A percentile compares a stretch with the other conserved stretches of the same genome.
Conservation (phyloP, 2,329 filamentous ascomycete species). For the Fusarium tuaranense region DNA sequence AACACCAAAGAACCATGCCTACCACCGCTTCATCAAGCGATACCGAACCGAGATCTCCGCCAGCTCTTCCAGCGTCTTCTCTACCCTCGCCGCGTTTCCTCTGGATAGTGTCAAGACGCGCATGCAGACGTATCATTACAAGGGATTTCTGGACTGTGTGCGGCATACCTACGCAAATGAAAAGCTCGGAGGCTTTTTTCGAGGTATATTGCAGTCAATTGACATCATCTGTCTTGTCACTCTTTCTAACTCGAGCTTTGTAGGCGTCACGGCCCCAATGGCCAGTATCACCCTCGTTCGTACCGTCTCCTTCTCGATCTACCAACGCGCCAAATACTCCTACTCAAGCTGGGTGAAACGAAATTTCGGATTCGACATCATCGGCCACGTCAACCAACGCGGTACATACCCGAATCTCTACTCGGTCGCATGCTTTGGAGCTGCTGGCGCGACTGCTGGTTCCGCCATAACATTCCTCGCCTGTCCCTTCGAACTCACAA, state of each 20-base stretch:
- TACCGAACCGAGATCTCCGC: constrained; percentile 87
- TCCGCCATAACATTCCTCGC: constrained; percentile 84
- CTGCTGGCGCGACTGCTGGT: constrained; percentile 82
- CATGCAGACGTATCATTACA: constrained; percentile 88
- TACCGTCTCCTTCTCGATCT: constrained; percentile 83
- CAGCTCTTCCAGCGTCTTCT: constrained; percentile 80
- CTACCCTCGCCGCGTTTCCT: constrained; percentile 84
- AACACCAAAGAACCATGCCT: constrained; percentile 18
- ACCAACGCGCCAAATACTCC: constrained; percentile 80
- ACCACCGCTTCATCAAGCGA: constrained; percentile 69
- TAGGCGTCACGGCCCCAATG: constrained; percentile 84
- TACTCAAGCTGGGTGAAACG: constrained; percentile 78
- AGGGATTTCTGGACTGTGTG: constrained; percentile 79
- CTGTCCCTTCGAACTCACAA: constrained; percentile 91
- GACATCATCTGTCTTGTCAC: not conserved
- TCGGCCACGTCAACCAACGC: constrained; percentile 76
- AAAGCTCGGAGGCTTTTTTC: constrained; percentile 81
- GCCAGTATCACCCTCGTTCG: constrained; percentile 81
- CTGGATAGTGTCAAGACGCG: constrained; percentile 91
- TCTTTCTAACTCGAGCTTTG: constrained; percentile 24
- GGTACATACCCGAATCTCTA: constrained; percentile 79
- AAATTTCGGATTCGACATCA: constrained; percentile 76
- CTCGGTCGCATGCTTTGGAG: constrained; percentile 81
- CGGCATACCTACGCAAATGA: constrained; percentile 81
- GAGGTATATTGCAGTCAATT: constrained; percentile 65